Base-by-base conservation (phyloP, 1,284 basidiomycete genomes). In the Pisolithus thermaeus region DNA sequence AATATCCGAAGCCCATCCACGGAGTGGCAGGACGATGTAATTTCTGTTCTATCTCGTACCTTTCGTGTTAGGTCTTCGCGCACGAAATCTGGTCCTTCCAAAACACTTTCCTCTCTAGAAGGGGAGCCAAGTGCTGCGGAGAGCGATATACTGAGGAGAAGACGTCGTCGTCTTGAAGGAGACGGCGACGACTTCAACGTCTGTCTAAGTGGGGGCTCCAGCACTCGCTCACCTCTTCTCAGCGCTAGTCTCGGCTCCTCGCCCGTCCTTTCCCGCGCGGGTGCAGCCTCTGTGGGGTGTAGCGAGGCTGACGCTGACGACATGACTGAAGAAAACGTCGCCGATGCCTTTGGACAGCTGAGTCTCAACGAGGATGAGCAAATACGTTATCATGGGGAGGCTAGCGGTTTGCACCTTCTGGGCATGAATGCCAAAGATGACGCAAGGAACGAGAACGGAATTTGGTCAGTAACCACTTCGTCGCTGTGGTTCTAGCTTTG, bases 331-430 rank as follows among this genome's bases (percentile, higher is more conserved):
- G 77, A 79, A 30, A 77, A 77, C 22, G 76, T 92, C 12, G 75
- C 79, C 18, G 80, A 84, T 57, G 88, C 88, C 35, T 76, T 92
- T 5, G 90, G 91, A 3, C 90, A 92, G 66, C 72, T 93, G 53
- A 90, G 86, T 56, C 63, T 93, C 59, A 90, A 92, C 60, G 90
- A 93, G 70, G 86, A 92, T 52, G 77, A 77, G 56, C 83, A 92
- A 64, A 82, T 92, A 16, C 73, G 87, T 25, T 90, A 83, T 65
- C 87, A 90, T 60, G 86, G 87, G 35, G 87, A 89, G 64, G 84
- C 81, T 5, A 90, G 87, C 52, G 91, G 90, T 0, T 66, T 93
- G 55, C 83, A 93, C 65, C 72, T 93, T 49, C 70, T 93, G 47
- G 82, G 81, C 14, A 73, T 74, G 58, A 80, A 78, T 50, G 79